Evolutionary conservation across 2,329 filamentous ascomycete genomes (phyloP).

Genomic region (Lachnellula hyalina): DNA sequence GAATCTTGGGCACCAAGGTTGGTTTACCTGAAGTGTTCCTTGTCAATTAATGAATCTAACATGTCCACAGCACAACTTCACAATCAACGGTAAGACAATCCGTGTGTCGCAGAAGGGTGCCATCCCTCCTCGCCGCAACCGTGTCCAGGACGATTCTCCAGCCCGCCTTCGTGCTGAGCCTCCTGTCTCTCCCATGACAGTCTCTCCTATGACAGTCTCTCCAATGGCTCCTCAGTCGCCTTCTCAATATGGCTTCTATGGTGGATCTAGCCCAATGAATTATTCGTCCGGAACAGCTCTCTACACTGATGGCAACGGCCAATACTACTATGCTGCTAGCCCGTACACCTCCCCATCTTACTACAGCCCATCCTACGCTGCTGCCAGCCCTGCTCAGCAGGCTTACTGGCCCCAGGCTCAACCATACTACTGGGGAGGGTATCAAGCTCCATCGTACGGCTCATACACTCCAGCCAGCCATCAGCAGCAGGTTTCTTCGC

Average conservation of each 20-base stretch:
- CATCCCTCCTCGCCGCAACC: slow-evolving; percentile 14
- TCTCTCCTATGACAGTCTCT: slow-evolving; percentile 13
- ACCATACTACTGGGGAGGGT: slow-evolving; percentile 11
- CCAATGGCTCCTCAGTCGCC: slow-evolving; percentile 10
- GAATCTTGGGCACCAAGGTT: slow-evolving; percentile 23
- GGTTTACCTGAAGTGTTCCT: not conserved
- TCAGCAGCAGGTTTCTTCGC: slow-evolving; percentile 3
- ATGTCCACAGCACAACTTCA: slow-evolving; percentile 19
- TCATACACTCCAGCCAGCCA: slow-evolving; percentile 2
- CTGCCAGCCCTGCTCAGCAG: slow-evolving; percentile 14
- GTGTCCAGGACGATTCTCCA: slow-evolving; percentile 14
- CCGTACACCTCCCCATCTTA: slow-evolving; percentile 12
- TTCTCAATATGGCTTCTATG: slow-evolving; percentile 2
- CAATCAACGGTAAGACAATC: slow-evolving; percentile 22
- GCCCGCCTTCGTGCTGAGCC: slow-evolving; percentile 8
- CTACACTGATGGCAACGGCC: slow-evolving; percentile 18
- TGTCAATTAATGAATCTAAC: not conserved
- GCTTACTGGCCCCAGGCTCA: not conserved
- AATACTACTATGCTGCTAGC: slow-evolving; percentile 13
- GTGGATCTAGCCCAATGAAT: slow-evolving; percentile 2
- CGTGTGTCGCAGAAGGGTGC: slow-evolving; percentile 28
- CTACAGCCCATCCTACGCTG: slow-evolving; percentile 10
- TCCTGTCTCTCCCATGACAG: slow-evolving; percentile 9
- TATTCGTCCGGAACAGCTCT: slow-evolving; percentile 1
- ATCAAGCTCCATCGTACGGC: slow-evolving; percentile 11